Evolutionary conservation across 805 yeast species (phyloP).

Genomic region (Metschnikowia shivogae): DNA sequence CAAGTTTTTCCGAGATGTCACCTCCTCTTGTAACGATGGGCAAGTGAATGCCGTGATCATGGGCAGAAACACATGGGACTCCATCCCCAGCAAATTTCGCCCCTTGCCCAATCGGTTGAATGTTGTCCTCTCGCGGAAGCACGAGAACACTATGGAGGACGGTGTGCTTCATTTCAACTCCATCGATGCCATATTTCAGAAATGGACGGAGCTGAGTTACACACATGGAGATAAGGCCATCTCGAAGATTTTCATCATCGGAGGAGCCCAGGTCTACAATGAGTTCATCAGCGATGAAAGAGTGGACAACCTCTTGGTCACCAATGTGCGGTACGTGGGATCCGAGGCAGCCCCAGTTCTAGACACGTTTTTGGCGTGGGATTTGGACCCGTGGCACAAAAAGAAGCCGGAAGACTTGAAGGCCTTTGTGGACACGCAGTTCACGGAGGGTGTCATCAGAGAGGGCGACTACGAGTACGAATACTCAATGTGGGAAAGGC

Average conservation of each 20-base stretch:
- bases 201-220: conserved; percentile 20
- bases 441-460: conserved; percentile 30
- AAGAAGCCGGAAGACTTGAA: conserved; percentile 32
- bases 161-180: conserved; percentile 29
- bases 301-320: conserved; percentile 58
- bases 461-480: conserved; percentile 46
- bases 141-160: conserved; percentile 18
- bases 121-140: conserved; percentile 62
- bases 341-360: conserved; percentile 42
- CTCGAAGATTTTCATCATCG: conserved; percentile 75
- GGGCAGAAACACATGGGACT: conserved; percentile 97
- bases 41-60: conserved; percentile 74
- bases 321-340: conserved; percentile 49
- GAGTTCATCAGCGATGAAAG: conserved; percentile 41
- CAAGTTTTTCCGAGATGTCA: conserved; percentile 76
- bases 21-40: conserved; percentile 41
- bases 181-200: conserved; percentile 31
- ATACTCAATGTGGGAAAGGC: conserved; percentile 55
- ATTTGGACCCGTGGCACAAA: conserved; percentile 32
- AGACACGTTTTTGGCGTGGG: conserved; percentile 64
- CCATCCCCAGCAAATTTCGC: conserved; percentile 78
- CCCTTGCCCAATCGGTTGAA: conserved; percentile 77
- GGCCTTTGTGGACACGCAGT: conserved; percentile 33
- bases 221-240: conserved; percentile 19
- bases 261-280: conserved; percentile 86